These are phyloP conservation scores for Neofusicoccum laricinum DNA, from an alignment of 2,329 filamentous ascomycete species.

Conservation along the genomic window DNA sequence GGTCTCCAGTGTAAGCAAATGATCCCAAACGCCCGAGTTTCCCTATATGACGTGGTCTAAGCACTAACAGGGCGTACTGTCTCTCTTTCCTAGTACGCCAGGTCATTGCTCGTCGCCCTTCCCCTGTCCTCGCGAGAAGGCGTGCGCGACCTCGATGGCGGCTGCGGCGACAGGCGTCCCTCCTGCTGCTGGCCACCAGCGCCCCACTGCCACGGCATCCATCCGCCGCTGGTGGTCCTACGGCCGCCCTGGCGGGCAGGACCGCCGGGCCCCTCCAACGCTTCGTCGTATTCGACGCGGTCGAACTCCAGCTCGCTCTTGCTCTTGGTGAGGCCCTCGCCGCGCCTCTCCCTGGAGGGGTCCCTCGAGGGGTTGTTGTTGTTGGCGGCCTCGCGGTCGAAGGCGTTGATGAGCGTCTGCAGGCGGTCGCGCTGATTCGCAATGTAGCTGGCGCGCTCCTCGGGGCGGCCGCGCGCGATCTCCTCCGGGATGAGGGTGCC, in stretches of 20 bases:
- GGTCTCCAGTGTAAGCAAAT: too few relatives aligned
- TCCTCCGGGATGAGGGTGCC: constrained; percentile 68
- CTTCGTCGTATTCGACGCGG: constrained; percentile 71
- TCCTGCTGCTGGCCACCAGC: not conserved
- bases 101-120: constrained; percentile 13
- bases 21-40: not conserved
- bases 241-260: constrained; percentile 26
- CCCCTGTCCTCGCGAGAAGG: constrained; percentile 13
- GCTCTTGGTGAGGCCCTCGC: constrained; percentile 66
- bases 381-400: constrained; percentile 68
- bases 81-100: constrained; percentile 9
- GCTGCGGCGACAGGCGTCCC: not conserved
- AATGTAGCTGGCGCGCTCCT: constrained; percentile 72
- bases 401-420: constrained; percentile 68
- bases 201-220: constrained; percentile 52
- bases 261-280: constrained; percentile 49
- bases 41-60: not conserved
- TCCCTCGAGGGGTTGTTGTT: constrained; percentile 37
- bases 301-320: constrained; percentile 87
- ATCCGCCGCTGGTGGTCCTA: constrained; percentile 36
- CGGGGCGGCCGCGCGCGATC: constrained; percentile 54
- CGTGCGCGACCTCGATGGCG: constrained; percentile 7
- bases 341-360: constrained; percentile 47
- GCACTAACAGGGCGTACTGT: not conserved
- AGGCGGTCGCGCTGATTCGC: constrained; percentile 76